Percentiles rank a stretch among this genome's conserved stretches.
phyloP scores from a whole-genome alignment of 345 rosid species.

The Citropsis articulata region DNA sequence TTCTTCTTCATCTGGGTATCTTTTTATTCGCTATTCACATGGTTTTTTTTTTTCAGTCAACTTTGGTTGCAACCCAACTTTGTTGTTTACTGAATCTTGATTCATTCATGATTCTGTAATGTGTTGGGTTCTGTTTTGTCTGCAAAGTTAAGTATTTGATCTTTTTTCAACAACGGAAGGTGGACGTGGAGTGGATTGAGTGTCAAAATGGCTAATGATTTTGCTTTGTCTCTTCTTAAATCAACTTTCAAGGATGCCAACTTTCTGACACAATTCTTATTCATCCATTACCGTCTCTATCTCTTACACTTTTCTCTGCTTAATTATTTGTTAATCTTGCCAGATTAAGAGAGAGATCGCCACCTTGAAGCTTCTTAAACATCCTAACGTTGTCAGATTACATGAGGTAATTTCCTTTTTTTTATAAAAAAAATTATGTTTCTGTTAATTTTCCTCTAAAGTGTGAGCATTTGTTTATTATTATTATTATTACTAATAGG shows the following conservation, averaged over 20 bases:
- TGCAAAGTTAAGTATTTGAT: not conserved
- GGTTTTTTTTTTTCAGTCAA: not conserved
- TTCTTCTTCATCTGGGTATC: not conserved
- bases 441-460: no score
- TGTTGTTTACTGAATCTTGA: not conserved
- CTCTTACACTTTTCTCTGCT: not conserved
- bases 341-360: conserved; percentile 93
- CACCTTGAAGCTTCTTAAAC: conserved; percentile 82
- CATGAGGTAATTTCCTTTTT: conserved; percentile 50
- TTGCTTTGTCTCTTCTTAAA: not conserved
- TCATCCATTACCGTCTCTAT: not conserved
- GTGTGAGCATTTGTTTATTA: no score
- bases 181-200: not conserved
- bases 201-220: not conserved
- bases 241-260: not conserved
- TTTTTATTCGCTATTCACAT: no score
- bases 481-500: no score
- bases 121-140: not conserved
- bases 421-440: no score
- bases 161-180: not conserved
- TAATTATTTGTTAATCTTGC: not conserved
- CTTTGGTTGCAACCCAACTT: not conserved
- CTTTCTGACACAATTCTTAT: not conserved
- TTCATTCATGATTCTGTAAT: not conserved
- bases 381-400: conserved; percentile 84